A percentile compares a stretch with the other conserved stretches of the same genome.
phyloP scores from a whole-genome alignment of 2,329 filamentous ascomycete species.

The Claviceps lovelessii region DNA sequence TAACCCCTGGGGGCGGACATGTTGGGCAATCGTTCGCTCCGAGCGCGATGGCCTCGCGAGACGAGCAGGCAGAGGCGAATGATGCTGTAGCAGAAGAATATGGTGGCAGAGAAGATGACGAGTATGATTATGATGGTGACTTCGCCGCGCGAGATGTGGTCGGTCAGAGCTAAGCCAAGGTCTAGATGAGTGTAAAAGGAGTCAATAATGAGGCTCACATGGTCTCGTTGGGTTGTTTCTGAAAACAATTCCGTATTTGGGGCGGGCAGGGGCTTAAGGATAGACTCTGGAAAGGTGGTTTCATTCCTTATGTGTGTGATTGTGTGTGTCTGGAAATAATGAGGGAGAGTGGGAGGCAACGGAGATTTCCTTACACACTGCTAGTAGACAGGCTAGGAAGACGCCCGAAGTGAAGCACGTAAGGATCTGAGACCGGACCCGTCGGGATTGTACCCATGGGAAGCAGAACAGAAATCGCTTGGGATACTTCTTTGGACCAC shows the following conservation, averaged over 20 bases:
- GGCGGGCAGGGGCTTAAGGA: not conserved
- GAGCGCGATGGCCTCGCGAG: conserved; percentile 29
- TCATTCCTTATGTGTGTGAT: not conserved
- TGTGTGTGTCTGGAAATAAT: not conserved
- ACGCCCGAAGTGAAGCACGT: conserved; percentile 51
- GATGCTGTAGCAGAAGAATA: conserved; percentile 70
- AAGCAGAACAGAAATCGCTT: conserved; percentile 39
- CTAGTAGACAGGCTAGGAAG: conserved; percentile 43
- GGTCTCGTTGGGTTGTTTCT: not conserved
- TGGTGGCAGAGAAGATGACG: conserved; percentile 55
- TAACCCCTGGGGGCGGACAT: conserved; percentile 48
- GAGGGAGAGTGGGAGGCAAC: not conserved
- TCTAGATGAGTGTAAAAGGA: conserved; percentile 32
- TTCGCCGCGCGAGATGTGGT: conserved; percentile 48
- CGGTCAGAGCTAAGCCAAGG: conserved; percentile 54
- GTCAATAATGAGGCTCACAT: not conserved
- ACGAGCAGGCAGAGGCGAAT: conserved; percentile 58
- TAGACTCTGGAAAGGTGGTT: not conserved
- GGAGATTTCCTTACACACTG: conserved; percentile 44
- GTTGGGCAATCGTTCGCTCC: conserved; percentile 18
- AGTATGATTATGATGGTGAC: conserved; percentile 71
- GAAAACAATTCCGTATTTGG: not conserved
- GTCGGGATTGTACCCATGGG: conserved; percentile 39
- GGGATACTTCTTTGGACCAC: not conserved
- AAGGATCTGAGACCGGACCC: conserved; percentile 40